Evolutionary conservation across 768 basidiomycete genomes (phyloP), one percentile per base, ranked within the genome.

Genomic region (Phaeotremella skinneri): DNA sequence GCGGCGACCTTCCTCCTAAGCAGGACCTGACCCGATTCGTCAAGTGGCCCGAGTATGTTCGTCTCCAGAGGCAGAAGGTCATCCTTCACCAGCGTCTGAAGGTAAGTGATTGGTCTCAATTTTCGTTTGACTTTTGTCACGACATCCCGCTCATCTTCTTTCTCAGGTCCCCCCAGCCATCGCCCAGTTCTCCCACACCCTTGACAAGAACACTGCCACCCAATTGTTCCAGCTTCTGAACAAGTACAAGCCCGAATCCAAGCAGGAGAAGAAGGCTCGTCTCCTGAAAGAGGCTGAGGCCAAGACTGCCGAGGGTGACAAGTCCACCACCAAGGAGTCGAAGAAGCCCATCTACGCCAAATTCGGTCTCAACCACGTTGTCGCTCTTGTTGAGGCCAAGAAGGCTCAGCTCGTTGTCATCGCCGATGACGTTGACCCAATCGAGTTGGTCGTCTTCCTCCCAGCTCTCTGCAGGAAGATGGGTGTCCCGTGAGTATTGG

Each of bases 141-240:
- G 23, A 9, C 11, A 41, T 17, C 49, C 26, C n/a, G 7, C 37
- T 31, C 29, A 4, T 43, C n/a, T 43, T 20, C 31, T 11, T 34
- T 6, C 39, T 23, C 59, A 76, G 74, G 92, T 96, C 26, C 94
- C 94, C 67, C 94, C 94, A 39, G 90, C 94, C 69, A 93, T 99
- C 71, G 90, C 92, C 49, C 94, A 99, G 79, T 97, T 98, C 83
- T 85, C 76, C 52, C 85, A 89, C 82, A 92, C 92, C 45, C 83
- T 99, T 75, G 94, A 99, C 85, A 97, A 96, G 85, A 98, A 97
- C 84, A 97, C 93, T 51, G 94, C 94, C 21, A 92, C 90, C 29
- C 93, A 97, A 79, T 80, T 98, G 62, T 98, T 97, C 87, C 93
- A 94, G 81, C 86, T 99, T 61, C 79, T 97, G 48, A 94, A 99